Base-by-base conservation (phyloP, 2,329 filamentous ascomycete genomes). In the Endoconidiophora laricicola region DNA sequence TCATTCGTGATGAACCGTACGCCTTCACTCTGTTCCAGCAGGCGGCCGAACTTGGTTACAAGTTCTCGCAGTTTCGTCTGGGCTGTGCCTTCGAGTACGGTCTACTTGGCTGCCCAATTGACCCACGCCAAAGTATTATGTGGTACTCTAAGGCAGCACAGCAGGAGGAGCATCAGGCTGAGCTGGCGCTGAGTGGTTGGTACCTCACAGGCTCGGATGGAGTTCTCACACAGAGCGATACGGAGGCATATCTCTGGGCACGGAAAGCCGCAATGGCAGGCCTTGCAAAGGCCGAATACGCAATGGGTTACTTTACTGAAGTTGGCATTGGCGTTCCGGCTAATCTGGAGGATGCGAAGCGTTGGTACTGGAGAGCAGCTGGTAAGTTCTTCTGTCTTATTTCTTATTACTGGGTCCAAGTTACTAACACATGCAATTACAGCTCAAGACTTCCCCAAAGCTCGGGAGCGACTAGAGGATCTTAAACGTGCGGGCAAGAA, bases 341-440 rank as follows among this genome's bases (percentile, higher is more conserved):
- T 6, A 93, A 90, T 62, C 60, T 95, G 58, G 91, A 98, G 59
- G 91, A 96, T 66, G 91, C 90, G 20, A 95, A 94, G 72, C 78
- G 87, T 58, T 98, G 91, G 91, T 98, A 98, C 67, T 95, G 88
- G 76, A 76, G 90, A 63, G 88, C 91, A 65, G 91, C 91, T 62
- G 84, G 90, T 95, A 72, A 78, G 86, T 79, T 53, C 52, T 9
- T 45, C 23, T 38, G 37, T 37, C 18, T 38, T 6, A 16, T 45
- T 22, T 51, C 6, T 9, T 39, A 29, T 24, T 9, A 38, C 45
- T 7, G 33, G 23, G 23, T 43, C 20, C 24, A 4, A 46, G 10
- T 48, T 51, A 54, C 63, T 67, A 58, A 67, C 54, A 53, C 29
- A 18, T 44, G 36, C 12, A 16, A 44, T 48, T 54, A 48, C 57